Evolutionary conservation across 1,284 basidiomycete genomes (phyloP).

Genomic region (Porogramme epimiltina): DNA sequence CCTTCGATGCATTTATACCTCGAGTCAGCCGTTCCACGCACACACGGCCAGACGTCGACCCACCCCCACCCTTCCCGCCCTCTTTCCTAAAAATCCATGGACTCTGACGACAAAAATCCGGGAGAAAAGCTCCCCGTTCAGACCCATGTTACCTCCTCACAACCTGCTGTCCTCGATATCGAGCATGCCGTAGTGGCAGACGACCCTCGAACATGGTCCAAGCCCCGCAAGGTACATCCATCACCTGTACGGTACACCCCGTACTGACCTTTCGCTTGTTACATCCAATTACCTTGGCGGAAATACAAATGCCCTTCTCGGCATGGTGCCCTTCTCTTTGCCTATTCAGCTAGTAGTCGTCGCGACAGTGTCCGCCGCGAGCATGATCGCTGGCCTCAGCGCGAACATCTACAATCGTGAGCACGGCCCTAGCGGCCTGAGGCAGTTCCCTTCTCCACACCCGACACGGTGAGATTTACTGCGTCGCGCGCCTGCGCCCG

Average conservation of each 20-base stretch:
- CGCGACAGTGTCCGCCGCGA: conserved; percentile 57
- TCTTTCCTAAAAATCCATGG: neutral
- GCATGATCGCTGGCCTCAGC: conserved; percentile 70
- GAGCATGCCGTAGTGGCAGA: conserved; percentile 71
- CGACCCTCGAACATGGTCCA: conserved; percentile 79
- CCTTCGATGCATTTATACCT: neutral
- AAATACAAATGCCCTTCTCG: neutral
- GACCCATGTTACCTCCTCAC: neutral
- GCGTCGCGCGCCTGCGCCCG: neutral
- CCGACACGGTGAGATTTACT: conserved; percentile 2
- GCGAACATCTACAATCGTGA: conserved; percentile 71
- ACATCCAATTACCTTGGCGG: no score
- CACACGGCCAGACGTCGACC: no score
- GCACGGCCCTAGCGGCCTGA: conserved; percentile 26
- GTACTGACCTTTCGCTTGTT: neutral
- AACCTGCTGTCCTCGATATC: conserved; percentile 44
- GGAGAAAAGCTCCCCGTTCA: neutral
- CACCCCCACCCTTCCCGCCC: no score
- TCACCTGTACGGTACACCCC: neutral
- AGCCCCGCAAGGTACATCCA: conserved; percentile 58
- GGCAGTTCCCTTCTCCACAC: neutral
- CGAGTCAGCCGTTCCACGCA: neutral
- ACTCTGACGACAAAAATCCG: neutral
- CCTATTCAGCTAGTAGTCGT: conserved; percentile 53
- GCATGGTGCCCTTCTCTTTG: neutral